Base-by-base conservation (phyloP, 2,329 filamentous ascomycete genomes). In the Mariannaea sp. region DNA sequence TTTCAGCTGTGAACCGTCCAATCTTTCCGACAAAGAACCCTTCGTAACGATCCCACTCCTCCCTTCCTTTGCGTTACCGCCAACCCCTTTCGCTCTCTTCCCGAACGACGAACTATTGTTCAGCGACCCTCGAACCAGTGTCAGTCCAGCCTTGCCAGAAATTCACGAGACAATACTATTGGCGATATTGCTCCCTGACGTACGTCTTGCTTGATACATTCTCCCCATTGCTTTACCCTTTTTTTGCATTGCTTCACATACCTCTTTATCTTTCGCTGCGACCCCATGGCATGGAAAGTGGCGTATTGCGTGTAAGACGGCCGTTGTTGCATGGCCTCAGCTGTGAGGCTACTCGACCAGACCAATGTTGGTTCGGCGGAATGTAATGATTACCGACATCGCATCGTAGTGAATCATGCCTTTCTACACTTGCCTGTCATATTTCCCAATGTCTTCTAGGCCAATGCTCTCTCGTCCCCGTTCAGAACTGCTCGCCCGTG, bases 1-100 rank as follows among this genome's bases (percentile, higher is more conserved):
- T 69, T 71, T 75, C 60, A 74, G 71, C 70, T 70, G 67, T 64
- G 59, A 64, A 67, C 70, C 70, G 70, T 75, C 70, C 73, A 68
- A 68, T 75, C 67, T 65, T 67, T 67, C 36, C 62, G 42, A 50
- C 60, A 56, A 47, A n/a, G n/a, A n/a, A n/a, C n/a, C 56, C 41
- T 49, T 58, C 35, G 30, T 52, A 33, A 41, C 38, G 30, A 50
- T 42, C 39, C 42, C 26, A 44, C 51, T 29, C 30, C 27, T 57
- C 58, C 56, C 59, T 63, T 59, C 51, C 41, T 55, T 62, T 49
- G 58, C 41, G 17, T 47, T 8, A 24, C 39, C 55, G 51, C 60
- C 64, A 63, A 59, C 62, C 59, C 58, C 58, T 64, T 57, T n/a
- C n/a, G n/a, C 44, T 32, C 56, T 58, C 48, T 40, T 42, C 12